A percentile compares a stretch with the other conserved stretches of the same genome.
phyloP scores from a whole-genome alignment of 2,329 filamentous ascomycete species.

The Lecanicillium sp. region DNA sequence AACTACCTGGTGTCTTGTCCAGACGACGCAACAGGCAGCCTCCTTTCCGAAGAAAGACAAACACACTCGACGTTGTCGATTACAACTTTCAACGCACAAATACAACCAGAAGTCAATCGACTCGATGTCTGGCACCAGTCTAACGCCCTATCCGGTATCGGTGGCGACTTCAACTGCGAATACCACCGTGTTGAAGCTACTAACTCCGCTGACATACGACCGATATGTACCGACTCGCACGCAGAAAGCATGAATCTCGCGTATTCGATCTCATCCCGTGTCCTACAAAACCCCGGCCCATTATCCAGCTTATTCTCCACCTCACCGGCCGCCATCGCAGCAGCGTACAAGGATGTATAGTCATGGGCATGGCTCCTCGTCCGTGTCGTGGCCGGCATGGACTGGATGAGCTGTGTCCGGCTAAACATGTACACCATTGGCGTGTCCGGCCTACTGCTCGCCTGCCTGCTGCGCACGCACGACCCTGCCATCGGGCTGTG shows the following conservation, averaged over 20 bases:
- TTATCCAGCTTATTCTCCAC: background rate
- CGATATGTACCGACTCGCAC: too few relatives aligned
- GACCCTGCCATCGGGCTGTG: constrained; percentile 14
- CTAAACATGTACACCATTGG: constrained; percentile 21
- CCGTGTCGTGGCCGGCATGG: constrained; percentile 18
- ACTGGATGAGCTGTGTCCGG: constrained; percentile 20
- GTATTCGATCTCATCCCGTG: too few relatives aligned
- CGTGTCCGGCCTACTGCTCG: constrained; percentile 16
- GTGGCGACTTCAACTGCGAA: too few relatives aligned
- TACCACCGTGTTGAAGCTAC: too few relatives aligned
- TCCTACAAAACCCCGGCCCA: constrained; percentile 15
- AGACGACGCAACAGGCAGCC: too few relatives aligned
- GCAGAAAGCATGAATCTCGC: too few relatives aligned
- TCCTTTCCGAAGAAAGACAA: too few relatives aligned
- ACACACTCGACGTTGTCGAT: too few relatives aligned
- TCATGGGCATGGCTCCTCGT: constrained; percentile 19
- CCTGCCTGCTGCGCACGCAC: constrained; percentile 16
- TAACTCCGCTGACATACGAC: too few relatives aligned
- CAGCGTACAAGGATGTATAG: background rate
- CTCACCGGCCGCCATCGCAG: background rate
- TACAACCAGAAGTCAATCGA: background rate
- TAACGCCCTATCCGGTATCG: too few relatives aligned
- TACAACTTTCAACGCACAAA: background rate
- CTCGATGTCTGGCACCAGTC: background rate
- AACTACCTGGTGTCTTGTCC: too few relatives aligned